Base-by-base conservation (phyloP, 73 alveolate species). In the Stentor roeselii region DNA sequence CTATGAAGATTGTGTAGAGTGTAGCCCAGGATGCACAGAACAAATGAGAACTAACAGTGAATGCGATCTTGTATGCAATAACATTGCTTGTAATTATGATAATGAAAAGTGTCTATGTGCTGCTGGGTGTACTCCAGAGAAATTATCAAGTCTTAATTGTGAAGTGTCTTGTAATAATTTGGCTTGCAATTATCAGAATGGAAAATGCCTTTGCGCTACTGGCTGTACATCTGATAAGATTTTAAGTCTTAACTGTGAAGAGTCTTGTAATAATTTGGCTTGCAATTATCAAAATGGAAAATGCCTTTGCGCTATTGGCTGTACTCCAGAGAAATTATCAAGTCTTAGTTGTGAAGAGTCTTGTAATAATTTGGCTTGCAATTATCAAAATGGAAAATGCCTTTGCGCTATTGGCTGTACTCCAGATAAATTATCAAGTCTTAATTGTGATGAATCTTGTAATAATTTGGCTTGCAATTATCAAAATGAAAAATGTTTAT, bases 51-150 rank as follows among this genome's bases (percentile, higher is more conserved):
- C 74, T 21, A 58, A 58, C 2, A 21, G 27, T 58, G 0, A 21
- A 58, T 58, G 74, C 2, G 74, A 58, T 58, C 27, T 31, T 0
- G 74, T 2, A 0, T 58, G 74, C 74, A 58, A 58, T 58, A 58
- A n/a, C 1, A n/a, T 31, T 58, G 27, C 35, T 58, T 58, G 74
- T 2, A 21, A 58, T 58, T 58, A 58, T 31, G 74, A 58, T 58
- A 58, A 58, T 58, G 2, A 31, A 0, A 31, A 58, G 35, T 58
- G 74, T 2, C 27, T 58, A 2, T 58, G 74, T 58, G 74, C 74
- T 58, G 74, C 74, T 58, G 80, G 80, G 14, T 67, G 80, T 32
- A 21, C n/a, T 67, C 41, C 80, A 30, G 42, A 67, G 11, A 21
- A 27, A 34, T 34, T 67, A 30, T 15, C 21, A 67, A 67, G 34